Evolutionary conservation across 208 protist species (phyloP), one percentile per base, ranked within the genome.

Genomic region (Polymyxa betae): DNA sequence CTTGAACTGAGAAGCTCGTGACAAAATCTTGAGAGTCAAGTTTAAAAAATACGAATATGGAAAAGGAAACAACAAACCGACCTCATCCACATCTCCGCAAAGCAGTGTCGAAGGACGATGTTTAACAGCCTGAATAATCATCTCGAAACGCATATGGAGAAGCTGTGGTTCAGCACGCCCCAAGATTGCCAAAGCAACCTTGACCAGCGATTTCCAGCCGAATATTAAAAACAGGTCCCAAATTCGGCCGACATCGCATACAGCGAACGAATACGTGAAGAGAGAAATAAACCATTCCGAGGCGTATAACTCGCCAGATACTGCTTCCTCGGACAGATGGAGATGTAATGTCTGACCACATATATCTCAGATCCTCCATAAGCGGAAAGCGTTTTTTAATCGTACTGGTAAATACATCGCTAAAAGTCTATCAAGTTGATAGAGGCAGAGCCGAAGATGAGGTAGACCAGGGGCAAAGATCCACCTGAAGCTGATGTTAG

Each of bases 281-380:
- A 82, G 72, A 5, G 72, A 82, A 45, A 82, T 82, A n/a, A 82
- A 82, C 72, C 72, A 82, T 82, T 82, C 72, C 35, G 72, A 82
- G 16, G 72, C 72, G n/a, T 82, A 82, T 82, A 82, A n/a, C 35
- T 82, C 72, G 12, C n/a, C 40, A 20, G 5, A 5, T 12, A 82
- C 72, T 5, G 35, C 5, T 43, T 82, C 72, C 5, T 5, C 35
- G 5, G 72, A 40, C 16, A 82, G 35, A 43, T 82, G 72, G 16
- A 40, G 5, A 43, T 82, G 72, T 38, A 82, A n/a, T 40, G 5
- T n/a, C 72, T 82, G 40, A 5, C n/a, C n/a, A n/a, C n/a, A n/a
- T n/a, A n/a, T n/a, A n/a, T n/a, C n/a, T n/a, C n/a, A n/a, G n/a
- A n/a, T n/a, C n/a, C n/a, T n/a, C n/a, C n/a, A n/a, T n/a, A n/a